Conservation (phyloP, 2,329 filamentous ascomycete species). For the Alternaria panax region DNA sequence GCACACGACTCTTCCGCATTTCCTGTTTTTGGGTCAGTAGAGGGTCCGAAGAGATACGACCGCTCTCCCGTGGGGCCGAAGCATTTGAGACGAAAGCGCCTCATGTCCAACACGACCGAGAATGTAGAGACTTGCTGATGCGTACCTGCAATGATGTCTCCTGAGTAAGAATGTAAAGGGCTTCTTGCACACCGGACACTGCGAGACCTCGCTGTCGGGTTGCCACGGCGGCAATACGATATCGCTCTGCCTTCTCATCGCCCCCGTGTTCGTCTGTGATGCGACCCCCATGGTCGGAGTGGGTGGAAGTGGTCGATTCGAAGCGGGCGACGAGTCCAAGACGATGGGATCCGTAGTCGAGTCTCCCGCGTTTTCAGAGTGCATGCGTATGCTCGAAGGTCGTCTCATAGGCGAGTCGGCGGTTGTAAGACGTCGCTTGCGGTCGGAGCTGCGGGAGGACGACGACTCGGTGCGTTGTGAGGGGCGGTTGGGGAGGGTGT, state of each 20-base stretch:
- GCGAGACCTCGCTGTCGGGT: conserved; percentile 80
- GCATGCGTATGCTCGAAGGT: conserved; percentile 37
- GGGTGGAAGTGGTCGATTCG: conserved; percentile 16
- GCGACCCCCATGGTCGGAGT: conserved; percentile 17
- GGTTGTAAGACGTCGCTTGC: conserved; percentile 47
- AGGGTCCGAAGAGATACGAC: background rate
- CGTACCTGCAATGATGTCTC: conserved; percentile 89
- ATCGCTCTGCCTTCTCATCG: conserved; percentile 47
- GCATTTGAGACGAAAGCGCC: background rate
- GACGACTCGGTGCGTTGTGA: conserved; percentile 25
- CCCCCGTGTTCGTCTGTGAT: conserved; percentile 14
- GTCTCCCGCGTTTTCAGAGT: conserved; percentile 21
- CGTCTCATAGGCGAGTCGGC: conserved; percentile 43
- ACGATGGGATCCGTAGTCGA: conserved; percentile 34
- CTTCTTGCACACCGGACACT: conserved; percentile 83
- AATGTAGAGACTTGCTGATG: background rate
- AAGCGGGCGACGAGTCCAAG: conserved; percentile 29
- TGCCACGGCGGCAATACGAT: conserved; percentile 81
- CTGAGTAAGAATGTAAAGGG: conserved; percentile 85
- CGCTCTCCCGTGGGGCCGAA: background rate
- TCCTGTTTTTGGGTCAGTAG: conserved; percentile 58
- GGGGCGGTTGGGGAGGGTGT: conserved; percentile 31
- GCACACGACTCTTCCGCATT: conserved; percentile 93
- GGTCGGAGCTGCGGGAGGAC: conserved; percentile 37
- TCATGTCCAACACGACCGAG: background rate